Evolutionary conservation across 1,139 yeast genomes (phyloP), one percentile per base, ranked within the genome.

Genomic region (Saccharomycopsis hybrid): DNA sequence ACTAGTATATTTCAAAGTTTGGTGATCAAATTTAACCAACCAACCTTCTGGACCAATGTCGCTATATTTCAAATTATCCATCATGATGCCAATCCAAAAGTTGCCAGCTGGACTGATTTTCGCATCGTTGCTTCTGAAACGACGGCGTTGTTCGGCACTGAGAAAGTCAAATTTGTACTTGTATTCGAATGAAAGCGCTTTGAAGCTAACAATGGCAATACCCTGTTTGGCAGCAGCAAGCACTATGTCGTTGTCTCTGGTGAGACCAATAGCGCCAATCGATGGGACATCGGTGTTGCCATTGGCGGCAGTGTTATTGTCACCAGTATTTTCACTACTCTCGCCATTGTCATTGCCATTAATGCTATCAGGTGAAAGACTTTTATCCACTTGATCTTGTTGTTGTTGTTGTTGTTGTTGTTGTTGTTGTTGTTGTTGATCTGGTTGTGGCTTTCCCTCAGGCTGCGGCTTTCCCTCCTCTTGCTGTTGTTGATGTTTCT

Each of bases 11-110:
- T 58, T 55, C n/a, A 59, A 63, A 1, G 57, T 58, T 4, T 59
- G 49, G 4, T 61, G 50, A 37, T 62, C 62, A 43, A 69, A 60
- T 36, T 65, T 63, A 47, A 67, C 57, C 11, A 71, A 51, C 51
- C 65, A 62, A 2, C 76, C 76, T 44, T 65, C 65, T 11, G 59
- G 56, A 8, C 54, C 57, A 27, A 61, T 57, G 4, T 48, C 50
- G 25, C 62, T 65, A 43, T 57, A 64, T 54, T 55, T 70, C 61
- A 82, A 82, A 57, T 81, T 48, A 33, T 49, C 81, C 38, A 72
- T 70, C 89, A 85, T 84, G n/a, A 85, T 71, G 1, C 92, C 92
- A 49, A 83, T 73, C 77, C 85, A 82, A 49, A 84, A 72, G 56
- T 80, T 72, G 0, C 92, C 90, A 64, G 78, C 70, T 1, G 84